Conservation (phyloP, 768 basidiomycete species). For the Cystobasidium onofrii region DNA sequence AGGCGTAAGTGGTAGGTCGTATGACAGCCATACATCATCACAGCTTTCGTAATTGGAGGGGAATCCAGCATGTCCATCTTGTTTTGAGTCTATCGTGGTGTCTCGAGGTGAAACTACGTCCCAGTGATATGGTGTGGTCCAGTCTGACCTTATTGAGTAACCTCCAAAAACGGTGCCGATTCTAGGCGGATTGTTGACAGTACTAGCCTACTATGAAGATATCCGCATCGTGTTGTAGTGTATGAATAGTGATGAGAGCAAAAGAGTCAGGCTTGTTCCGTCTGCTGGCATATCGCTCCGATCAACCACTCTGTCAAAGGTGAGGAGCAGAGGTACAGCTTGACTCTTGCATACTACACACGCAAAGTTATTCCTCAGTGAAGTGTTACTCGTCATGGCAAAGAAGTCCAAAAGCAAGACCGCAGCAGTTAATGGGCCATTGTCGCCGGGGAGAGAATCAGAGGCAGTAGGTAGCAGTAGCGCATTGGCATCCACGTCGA, state of each 20-base stretch:
- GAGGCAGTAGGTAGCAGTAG: not conserved
- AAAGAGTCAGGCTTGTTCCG: not conserved
- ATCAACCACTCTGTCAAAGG: not conserved
- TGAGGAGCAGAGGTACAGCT: not conserved
- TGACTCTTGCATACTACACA: not conserved
- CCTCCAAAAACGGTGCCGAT: no score
- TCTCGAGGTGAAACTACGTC: no score
- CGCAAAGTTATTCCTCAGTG: not conserved
- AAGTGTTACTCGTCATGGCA: not conserved
- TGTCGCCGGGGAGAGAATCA: not conserved
- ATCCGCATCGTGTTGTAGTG: no score
- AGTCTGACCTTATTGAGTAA: no score
- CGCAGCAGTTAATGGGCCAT: not conserved
- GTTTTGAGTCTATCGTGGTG: not conserved
- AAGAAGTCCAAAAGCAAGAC: slow-evolving; percentile 4
- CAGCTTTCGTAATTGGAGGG: slow-evolving; percentile 39
- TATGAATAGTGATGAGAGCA: no score
- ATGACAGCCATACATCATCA: slow-evolving; percentile 36
- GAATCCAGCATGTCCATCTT: slow-evolving; percentile 36
- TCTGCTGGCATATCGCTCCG: not conserved
- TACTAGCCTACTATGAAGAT: no score
- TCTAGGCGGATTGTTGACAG: no score
- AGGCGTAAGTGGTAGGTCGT: not conserved
- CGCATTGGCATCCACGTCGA: not conserved
- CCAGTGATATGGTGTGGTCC: no score